Evolutionary conservation across 176 grass and related monocot genomes (phyloP).

Genomic region (Hordeum vulgare): MorexV3_pseudomolecules_assembly NC_058523.1:17446255-17446754

Average conservation of each 20-base stretch:
- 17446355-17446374: too few species aligned
- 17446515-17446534: neutral
- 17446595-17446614: neutral
- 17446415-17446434: neutral
- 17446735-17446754: neutral
- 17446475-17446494: neutral
- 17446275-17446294: neutral
- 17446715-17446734: neutral
- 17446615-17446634: neutral
- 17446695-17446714: neutral
- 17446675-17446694: neutral
- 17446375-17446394: neutral
- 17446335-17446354: too few species aligned
- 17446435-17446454: neutral
- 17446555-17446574: neutral
- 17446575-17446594: neutral
- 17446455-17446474: neutral
- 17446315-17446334: neutral
- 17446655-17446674: neutral
- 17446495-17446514: neutral
- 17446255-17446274: neutral
- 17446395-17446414: too few species aligned
- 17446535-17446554: neutral
- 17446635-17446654: neutral
- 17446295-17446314: neutral